Evolutionary conservation across 768 basidiomycete species (phyloP).

Genomic region (Boletus pseudo-olivaceus): DNA sequence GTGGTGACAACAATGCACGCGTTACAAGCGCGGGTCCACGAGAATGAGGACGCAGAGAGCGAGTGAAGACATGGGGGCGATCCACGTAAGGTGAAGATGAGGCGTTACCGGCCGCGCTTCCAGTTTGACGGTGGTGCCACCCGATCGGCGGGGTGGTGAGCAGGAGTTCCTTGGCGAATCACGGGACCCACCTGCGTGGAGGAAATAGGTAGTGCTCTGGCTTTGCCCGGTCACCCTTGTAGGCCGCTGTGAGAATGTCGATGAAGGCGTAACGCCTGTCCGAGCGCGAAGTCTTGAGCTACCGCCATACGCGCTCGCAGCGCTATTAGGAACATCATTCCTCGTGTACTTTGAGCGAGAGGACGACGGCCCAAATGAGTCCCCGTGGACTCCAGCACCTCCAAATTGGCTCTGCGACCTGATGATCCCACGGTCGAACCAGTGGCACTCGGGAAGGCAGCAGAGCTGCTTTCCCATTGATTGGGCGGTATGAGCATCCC

Average conservation of each 20-base stretch:
- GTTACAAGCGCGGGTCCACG: neutral
- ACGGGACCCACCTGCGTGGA: conserved; percentile 46
- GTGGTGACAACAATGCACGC: neutral
- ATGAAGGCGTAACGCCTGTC: conserved; percentile 28
- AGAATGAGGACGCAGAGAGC: neutral
- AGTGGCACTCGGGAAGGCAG: conserved; percentile 48
- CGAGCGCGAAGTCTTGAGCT: conserved; percentile 32
- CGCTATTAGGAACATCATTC: conserved; percentile 5
- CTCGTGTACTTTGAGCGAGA: conserved; percentile 13
- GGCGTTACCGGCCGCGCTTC: conserved; percentile 35
- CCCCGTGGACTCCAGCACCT: conserved; percentile 63
- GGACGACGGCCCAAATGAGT: conserved; percentile 47
- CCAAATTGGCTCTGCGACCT: conserved; percentile 66
- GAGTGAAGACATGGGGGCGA: no score
- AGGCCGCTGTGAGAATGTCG: conserved; percentile 15
- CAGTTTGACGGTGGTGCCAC: conserved; percentile 61
- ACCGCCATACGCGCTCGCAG: conserved; percentile 21
- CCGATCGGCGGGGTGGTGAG: conserved; percentile 55
- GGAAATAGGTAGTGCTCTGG: conserved; percentile 51
- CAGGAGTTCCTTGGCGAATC: conserved; percentile 71
- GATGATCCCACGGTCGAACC: conserved; percentile 47
- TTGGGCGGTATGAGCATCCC: conserved; percentile 36
- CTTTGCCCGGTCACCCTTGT: conserved; percentile 12
- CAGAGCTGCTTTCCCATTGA: conserved; percentile 43
- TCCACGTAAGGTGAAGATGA: neutral